Evolutionary conservation across 2,329 filamentous ascomycete species (phyloP).

Genomic region (Pseudogymnoascus sp.): DNA sequence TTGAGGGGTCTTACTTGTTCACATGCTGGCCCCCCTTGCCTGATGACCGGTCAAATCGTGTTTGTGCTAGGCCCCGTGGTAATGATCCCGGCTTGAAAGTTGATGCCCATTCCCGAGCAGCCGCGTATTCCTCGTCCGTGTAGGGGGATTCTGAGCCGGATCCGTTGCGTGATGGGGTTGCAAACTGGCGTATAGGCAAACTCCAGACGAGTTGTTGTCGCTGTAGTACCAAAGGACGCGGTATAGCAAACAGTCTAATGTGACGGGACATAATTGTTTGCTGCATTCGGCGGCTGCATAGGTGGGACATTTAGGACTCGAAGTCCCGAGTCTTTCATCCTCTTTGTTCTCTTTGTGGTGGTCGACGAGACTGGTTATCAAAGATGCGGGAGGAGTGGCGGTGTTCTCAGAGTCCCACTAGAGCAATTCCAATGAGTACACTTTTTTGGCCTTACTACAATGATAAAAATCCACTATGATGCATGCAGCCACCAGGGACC

Average conservation of each 20-base stretch:
- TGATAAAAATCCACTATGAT: not conserved
- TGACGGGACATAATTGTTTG: not conserved
- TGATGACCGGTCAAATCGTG: conserved; percentile 21
- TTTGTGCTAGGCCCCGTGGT: conserved; percentile 21
- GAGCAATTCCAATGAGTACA: not conserved
- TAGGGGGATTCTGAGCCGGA: not conserved
- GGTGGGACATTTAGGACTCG: not conserved
- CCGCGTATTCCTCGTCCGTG: conserved; percentile 12
- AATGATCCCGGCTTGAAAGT: conserved; percentile 21
- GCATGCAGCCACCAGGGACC: not conserved
- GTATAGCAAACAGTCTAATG: not conserved
- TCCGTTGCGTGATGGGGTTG: not conserved
- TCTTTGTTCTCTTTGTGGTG: not conserved
- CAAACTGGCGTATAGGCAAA: not conserved
- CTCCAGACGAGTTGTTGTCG: not conserved
- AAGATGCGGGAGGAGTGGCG: not conserved
- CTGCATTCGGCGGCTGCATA: not conserved
- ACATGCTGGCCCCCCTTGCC: conserved; percentile 28
- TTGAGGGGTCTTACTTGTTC: conserved; percentile 24
- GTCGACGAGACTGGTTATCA: not conserved
- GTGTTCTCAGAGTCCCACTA: not conserved
- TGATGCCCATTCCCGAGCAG: conserved; percentile 24
- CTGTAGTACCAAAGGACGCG: not conserved
- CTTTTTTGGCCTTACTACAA: not conserved
- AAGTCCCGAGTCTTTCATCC: not conserved